These are phyloP conservation scores for Cladophialophora immunda DNA, from an alignment of 2,329 filamentous ascomycete genomes.

Conservation along the genomic window DNA sequence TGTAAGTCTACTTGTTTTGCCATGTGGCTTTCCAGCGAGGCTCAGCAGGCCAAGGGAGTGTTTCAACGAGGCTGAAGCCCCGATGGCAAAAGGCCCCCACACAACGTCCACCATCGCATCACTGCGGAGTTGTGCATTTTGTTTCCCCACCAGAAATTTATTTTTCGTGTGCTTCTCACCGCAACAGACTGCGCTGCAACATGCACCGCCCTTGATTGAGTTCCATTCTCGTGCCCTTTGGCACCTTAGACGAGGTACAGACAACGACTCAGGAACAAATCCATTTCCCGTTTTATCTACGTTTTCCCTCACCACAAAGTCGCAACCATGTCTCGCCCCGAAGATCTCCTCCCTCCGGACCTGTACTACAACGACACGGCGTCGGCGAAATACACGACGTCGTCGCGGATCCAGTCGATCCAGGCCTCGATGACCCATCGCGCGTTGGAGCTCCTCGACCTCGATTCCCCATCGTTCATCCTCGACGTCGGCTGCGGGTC, in stretches of 20 bases:
- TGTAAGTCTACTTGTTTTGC: no score
- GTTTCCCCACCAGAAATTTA: constrained; percentile 8
- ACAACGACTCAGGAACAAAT: background rate
- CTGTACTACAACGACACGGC: constrained; percentile 97
- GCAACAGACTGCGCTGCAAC: background rate
- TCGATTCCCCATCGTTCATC: constrained; percentile 81
- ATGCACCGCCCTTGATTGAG: background rate
- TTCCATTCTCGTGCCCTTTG: background rate
- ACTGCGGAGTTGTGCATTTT: background rate
- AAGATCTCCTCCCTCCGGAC: constrained; percentile 95
- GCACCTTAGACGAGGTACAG: background rate
- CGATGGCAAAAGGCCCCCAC: background rate
- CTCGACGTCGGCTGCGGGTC: constrained; percentile 97
- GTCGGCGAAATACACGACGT: constrained; percentile 97
- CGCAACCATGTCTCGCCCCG: constrained; percentile 88
- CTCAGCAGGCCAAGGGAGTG: no score
- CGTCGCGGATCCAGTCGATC: constrained; percentile 92
- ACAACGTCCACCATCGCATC: background rate
- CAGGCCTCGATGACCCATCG: constrained; percentile 94
- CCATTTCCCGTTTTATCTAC: background rate
- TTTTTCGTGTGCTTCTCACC: background rate
- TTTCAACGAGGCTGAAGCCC: no score
- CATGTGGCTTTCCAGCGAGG: no score
- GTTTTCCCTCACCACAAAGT: background rate
- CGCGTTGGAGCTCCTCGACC: constrained; percentile 88